Conservation (phyloP, 2,329 filamentous ascomycete species). For the Sporothrix pallida region DNA sequence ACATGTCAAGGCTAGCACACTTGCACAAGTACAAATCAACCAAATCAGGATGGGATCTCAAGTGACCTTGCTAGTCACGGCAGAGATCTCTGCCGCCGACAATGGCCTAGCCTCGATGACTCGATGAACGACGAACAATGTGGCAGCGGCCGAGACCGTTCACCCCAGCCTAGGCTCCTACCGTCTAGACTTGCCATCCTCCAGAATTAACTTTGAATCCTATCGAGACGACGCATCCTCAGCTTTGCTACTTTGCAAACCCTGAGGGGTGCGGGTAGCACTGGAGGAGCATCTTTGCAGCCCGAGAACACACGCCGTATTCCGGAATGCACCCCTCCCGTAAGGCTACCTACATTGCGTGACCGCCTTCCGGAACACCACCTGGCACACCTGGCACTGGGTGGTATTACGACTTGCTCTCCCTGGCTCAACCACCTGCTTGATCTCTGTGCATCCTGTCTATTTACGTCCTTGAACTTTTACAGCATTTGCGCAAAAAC, state of each 20-base stretch:
- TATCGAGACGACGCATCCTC: background rate
- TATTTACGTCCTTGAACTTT: slow-evolving; percentile 20
- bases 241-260: background rate
- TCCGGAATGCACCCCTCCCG: slow-evolving; percentile 10
- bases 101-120: background rate
- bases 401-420: background rate
- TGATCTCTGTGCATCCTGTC: slow-evolving; percentile 27
- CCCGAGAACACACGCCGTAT: background rate
- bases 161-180: background rate
- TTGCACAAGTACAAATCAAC: background rate
- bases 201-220: background rate
- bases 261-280: background rate
- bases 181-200: slow-evolving; percentile 22
- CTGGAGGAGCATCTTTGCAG: background rate
- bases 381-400: slow-evolving; percentile 5
- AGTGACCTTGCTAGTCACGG: no score
- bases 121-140: no score
- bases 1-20: background rate
- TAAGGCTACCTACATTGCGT: slow-evolving; percentile 16
- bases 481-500: slow-evolving; percentile 27
- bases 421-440: background rate
- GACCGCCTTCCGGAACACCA: slow-evolving; percentile 1
- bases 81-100: background rate
- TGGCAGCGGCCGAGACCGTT: background rate
- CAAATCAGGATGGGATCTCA: no score